These are phyloP conservation scores for Fragosphaeria purpurea DNA, from an alignment of 2,329 filamentous ascomycete genomes.

Conservation along the genomic window DNA sequence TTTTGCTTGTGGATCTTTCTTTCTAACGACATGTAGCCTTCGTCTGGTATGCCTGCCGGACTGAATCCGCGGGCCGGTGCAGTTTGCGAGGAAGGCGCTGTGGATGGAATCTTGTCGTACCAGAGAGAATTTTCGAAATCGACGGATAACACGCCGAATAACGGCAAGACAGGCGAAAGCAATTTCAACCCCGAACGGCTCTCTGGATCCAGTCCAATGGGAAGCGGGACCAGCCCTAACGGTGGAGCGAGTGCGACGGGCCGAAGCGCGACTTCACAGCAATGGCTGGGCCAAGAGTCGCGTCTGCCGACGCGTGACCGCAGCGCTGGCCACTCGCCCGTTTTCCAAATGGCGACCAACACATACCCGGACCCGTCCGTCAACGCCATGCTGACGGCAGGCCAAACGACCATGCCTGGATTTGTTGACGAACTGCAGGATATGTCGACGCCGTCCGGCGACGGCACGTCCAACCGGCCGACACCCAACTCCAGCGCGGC, in stretches of 20 bases:
- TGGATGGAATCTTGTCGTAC: conserved; percentile 32
- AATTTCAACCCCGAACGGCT: neutral
- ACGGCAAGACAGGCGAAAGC: conserved; percentile 3
- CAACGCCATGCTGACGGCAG: conserved; percentile 1
- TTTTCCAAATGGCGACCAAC: conserved; percentile 10
- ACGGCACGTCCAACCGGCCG: conserved; percentile 40
- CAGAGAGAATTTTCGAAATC: conserved; percentile 13
- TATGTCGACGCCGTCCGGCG: conserved; percentile 38
- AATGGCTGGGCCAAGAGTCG: conserved; percentile 31
- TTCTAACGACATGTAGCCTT: conserved; percentile 21
- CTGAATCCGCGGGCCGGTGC: conserved; percentile 5
- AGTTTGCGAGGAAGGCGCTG: conserved; percentile 15
- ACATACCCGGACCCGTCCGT: conserved; percentile 6
- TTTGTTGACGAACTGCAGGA: conserved; percentile 36
- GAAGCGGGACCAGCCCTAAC: neutral
- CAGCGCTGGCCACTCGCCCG: conserved; percentile 13
- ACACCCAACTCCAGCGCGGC: conserved; percentile 49
- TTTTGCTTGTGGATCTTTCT: neutral
- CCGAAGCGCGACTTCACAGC: conserved; percentile 6
- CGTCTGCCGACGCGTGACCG: conserved; percentile 23
- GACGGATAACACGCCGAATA: neutral
- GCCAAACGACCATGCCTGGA: conserved; percentile 12
- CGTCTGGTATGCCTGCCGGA: neutral
- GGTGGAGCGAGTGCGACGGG: neutral
- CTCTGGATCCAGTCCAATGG: conserved; percentile 6